These are phyloP conservation scores for Pleurotus tuber-regium DNA, from an alignment of 768 basidiomycete genomes.

Conservation along the genomic window DNA sequence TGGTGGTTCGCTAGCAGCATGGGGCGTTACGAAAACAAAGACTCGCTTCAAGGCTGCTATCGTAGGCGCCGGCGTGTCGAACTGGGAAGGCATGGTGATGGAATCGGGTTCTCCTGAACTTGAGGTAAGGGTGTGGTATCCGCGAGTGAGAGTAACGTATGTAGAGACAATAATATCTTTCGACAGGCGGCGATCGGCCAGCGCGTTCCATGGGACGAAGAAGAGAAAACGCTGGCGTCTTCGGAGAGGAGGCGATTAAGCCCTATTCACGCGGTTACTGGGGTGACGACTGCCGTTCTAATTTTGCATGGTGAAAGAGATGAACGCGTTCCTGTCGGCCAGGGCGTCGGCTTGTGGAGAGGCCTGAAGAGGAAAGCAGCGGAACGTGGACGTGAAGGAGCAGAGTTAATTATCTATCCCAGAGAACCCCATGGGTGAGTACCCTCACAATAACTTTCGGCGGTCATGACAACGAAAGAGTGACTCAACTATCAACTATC, in stretches of 20 bases:
- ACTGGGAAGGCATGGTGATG: slow-evolving; percentile 37
- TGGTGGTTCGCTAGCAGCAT: slow-evolving; percentile 33
- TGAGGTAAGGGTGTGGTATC: slow-evolving; percentile 28
- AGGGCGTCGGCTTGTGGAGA: slow-evolving; percentile 31
- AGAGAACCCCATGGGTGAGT: slow-evolving; percentile 34
- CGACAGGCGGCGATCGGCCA: slow-evolving; percentile 28
- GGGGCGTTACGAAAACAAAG: slow-evolving; percentile 34
- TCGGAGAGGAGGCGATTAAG: slow-evolving; percentile 22
- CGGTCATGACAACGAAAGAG: background rate
- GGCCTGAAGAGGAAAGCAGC: slow-evolving; percentile 29
- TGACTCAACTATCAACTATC: background rate
- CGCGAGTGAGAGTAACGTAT: no score
- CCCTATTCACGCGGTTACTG: slow-evolving; percentile 33
- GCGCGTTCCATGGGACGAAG: slow-evolving; percentile 29
- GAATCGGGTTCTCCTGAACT: slow-evolving; percentile 33
- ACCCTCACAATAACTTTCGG: no score
- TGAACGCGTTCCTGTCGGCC: slow-evolving; percentile 43
- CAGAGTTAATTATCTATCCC: slow-evolving; percentile 30
- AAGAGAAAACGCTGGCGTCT: slow-evolving; percentile 8
- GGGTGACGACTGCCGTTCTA: slow-evolving; percentile 43
- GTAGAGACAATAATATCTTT: no score
- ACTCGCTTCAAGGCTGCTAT: slow-evolving; percentile 32
- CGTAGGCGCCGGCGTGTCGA: slow-evolving; percentile 31
- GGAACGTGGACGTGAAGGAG: slow-evolving; percentile 25
- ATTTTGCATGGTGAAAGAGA: slow-evolving; percentile 52